Percentiles rank a stretch among this genome's conserved stretches.
phyloP scores from a whole-genome alignment of 257 asterid species.

The Solanum raphanifolium region DNA sequence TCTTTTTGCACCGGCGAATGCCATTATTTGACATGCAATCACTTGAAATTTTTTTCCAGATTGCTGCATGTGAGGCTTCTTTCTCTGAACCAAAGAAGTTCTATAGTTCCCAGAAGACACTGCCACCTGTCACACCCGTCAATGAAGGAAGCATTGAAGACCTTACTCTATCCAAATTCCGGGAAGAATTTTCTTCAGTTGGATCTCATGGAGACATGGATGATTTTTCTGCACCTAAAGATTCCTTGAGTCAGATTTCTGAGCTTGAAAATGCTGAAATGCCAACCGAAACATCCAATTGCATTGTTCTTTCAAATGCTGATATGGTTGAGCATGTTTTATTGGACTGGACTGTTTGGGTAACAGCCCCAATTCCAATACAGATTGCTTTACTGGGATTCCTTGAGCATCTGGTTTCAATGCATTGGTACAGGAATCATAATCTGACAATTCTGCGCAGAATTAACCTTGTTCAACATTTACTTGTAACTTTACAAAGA shows the following conservation, averaged over 20 bases:
- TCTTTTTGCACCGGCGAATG: constrained; percentile 88
- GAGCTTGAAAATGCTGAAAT: constrained; percentile 81
- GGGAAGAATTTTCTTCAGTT: constrained; percentile 77
- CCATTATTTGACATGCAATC: constrained; percentile 95
- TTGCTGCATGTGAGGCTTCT: constrained; percentile 99
- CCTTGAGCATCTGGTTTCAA: constrained; percentile 97
- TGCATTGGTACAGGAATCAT: constrained; percentile 99
- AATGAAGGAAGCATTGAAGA: constrained; percentile 68
- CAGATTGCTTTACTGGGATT: constrained; percentile 87
- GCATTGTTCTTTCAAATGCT: constrained; percentile 90
- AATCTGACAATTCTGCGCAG: constrained; percentile 90
- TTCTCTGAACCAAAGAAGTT: constrained; percentile 80
- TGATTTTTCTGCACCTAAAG: constrained; percentile 88
- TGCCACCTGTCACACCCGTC: constrained; percentile 43
- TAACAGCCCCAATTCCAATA: constrained; percentile 71
- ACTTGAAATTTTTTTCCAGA: constrained; percentile 92
- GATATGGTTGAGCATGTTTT: constrained; percentile 99
- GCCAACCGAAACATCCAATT: constrained; percentile 81
- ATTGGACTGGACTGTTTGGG: constrained; percentile 99
- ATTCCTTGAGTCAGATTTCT: constrained; percentile 72
- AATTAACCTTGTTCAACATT: constrained; percentile 94
- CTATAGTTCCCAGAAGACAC: constrained; percentile 25
- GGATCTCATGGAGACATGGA: constrained; percentile 90
- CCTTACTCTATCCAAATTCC: constrained; percentile 61
- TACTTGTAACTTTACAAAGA: constrained; percentile 92